Conservation (phyloP, 2,329 filamentous ascomycete species). For the Ascochyta pisi region DNA sequence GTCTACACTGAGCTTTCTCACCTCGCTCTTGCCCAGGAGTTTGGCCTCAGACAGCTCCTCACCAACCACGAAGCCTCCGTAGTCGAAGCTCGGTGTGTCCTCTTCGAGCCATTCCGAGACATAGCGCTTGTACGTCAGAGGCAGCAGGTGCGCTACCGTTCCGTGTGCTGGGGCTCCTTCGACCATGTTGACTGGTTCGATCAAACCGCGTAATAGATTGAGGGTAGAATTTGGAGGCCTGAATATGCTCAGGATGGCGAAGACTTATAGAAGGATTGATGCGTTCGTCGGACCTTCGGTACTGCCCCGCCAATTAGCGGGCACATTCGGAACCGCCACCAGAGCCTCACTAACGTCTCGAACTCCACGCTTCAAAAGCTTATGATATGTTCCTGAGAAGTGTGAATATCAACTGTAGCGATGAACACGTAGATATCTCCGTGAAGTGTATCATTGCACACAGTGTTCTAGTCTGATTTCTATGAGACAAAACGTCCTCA, state of each 20-base stretch:
- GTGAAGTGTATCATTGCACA: too few relatives aligned
- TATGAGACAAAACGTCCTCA: too few relatives aligned
- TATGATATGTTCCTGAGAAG: too few relatives aligned
- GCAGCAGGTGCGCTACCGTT: slow-evolving; percentile 75
- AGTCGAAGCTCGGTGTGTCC: slow-evolving; percentile 96
- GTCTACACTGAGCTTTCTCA: slow-evolving; percentile 33
- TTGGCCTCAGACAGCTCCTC: slow-evolving; percentile 60
- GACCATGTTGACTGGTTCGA: slow-evolving; percentile 19
- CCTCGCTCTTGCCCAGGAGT: slow-evolving; percentile 64
- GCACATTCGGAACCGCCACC: slow-evolving; percentile 15
- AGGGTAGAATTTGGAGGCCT: too few relatives aligned
- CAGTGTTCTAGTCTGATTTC: too few relatives aligned
- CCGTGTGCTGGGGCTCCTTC: slow-evolving; percentile 66
- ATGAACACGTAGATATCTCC: too few relatives aligned
- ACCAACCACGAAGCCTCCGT: slow-evolving; percentile 95
- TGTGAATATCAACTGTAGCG: too few relatives aligned
- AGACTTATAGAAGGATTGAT: slow-evolving; percentile 3
- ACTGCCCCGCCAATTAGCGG: slow-evolving; percentile 20
- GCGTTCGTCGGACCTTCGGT: slow-evolving; percentile 15
- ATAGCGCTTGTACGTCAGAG: slow-evolving; percentile 80
- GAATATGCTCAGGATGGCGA: background rate
- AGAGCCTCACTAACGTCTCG: slow-evolving; percentile 1
- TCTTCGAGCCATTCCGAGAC: slow-evolving; percentile 90
- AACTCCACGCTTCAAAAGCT: background rate
- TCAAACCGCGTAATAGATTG: background rate